Conservation (phyloP, 139 green algal species). For the Raphidocelis subcapitata region DNA sequence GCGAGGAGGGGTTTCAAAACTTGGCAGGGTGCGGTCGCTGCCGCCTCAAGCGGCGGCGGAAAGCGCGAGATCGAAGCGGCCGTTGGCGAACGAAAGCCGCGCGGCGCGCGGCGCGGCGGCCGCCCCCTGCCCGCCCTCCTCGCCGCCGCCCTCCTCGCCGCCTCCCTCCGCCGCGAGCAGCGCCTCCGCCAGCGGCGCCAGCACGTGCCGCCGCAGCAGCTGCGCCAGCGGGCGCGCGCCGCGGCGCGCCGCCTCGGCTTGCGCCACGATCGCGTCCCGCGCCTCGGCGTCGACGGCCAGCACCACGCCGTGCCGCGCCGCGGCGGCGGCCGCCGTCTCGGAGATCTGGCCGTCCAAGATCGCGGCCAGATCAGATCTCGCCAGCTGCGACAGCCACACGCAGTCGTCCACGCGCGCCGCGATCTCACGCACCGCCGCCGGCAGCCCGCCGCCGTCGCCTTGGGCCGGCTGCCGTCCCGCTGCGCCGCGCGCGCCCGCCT, state of each 20-base stretch:
- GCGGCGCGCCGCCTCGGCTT: not conserved
- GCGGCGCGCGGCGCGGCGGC: too few species aligned
- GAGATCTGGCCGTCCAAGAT: constrained; percentile 30
- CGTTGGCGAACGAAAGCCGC: too few species aligned
- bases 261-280: not conserved
- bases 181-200: constrained; percentile 29
- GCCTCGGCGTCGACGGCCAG: constrained; percentile 7
- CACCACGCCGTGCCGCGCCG: constrained; percentile 4
- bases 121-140: too few species aligned
- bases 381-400: constrained; percentile 25
- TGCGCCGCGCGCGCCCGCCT: too few species aligned
- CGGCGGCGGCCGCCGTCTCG: constrained; percentile 7
- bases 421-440: constrained; percentile 29
- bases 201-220: constrained; percentile 20
- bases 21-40: too few species aligned
- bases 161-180: not conserved
- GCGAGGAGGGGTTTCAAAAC: too few species aligned
- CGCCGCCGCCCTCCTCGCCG: too few species aligned
- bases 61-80: too few species aligned
- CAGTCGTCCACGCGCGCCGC: constrained; percentile 34
- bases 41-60: too few species aligned
- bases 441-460: not conserved
- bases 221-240: constrained; percentile 14
- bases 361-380: not conserved
- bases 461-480: not conserved